Evolutionary conservation across 1,284 basidiomycete genomes (phyloP), one percentile per base, ranked within the genome.

Genomic region (Cystobasidium slooffiae): DNA sequence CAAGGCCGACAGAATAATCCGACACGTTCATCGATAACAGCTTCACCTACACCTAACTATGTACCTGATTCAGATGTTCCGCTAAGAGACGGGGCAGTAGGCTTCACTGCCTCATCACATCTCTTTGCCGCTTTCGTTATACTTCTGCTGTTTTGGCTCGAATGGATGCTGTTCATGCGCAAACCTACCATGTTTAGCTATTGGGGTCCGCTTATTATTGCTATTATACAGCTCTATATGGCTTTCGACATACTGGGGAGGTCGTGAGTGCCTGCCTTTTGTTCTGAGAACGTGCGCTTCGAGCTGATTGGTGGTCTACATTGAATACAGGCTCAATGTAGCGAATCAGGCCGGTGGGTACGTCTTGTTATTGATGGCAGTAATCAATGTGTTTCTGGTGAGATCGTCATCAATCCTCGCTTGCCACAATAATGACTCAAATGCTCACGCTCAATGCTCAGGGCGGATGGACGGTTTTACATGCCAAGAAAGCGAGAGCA

Each of bases 201-300:
- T 24, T 73, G 70, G 70, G 47, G 37, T 10, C 52, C 70, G 6
- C 16, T 62, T 12, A 41, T 66, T 53, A 66, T 73, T 41, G 70
- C 59, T 24, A 22, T 41, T 18, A 24, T 66, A 24, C 70, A 73
- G 31, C 63, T 65, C 51, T 61, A 47, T 6, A 64, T 73, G 39
- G 62, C 62, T 52, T 73, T 73, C 43, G 70, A 73, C 31, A 53
- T 73, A 24, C 41, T 73, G 12, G 58, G 70, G 1, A 22, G 70
- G 18, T 51, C 39, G 70, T 66, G 53, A 56, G 70, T 73, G 37
- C 8, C 37, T 44, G 1, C 12, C 18, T 18, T 49, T 62, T 18
- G 24, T 46, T 8, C 6, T 22, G 47, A 51, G 20, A 65, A 24
- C 47, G 39, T 8, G 24, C 10, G 37, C 24, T 14, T 46, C 24